Conservation (phyloP, 495 filamentous ascomycete genomes). For the Extremus antarcticus region DNA sequence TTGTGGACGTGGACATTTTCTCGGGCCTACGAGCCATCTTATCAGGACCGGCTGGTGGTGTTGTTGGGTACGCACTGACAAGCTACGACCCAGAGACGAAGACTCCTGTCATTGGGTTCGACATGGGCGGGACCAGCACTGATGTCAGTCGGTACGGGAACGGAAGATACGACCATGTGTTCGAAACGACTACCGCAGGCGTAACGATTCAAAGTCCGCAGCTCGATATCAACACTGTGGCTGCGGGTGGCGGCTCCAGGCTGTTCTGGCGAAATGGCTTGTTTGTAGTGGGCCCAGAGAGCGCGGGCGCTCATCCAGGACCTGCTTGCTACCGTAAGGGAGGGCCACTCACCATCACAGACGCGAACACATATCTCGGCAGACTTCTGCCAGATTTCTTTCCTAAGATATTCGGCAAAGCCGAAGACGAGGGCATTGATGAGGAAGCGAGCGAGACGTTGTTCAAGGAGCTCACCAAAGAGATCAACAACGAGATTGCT, state of each 20-base stretch:
- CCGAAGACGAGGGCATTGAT: constrained; percentile 81
- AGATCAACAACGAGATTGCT: constrained; percentile 57
- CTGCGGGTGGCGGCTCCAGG: constrained; percentile 83
- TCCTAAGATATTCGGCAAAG: constrained; percentile 90
- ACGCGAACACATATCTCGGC: constrained; percentile 85
- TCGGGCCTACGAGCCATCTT: constrained; percentile 67
- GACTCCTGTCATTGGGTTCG: constrained; percentile 89
- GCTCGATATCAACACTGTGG: constrained; percentile 95
- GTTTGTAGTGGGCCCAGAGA: constrained; percentile 94
- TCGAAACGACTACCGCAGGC: constrained; percentile 92
- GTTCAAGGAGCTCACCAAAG: constrained; percentile 65
- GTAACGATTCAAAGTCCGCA: constrained; percentile 93
- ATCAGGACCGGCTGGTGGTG: constrained; percentile 65
- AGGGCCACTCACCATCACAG: constrained; percentile 83
- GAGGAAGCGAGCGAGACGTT: constrained; percentile 61
- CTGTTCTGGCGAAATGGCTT: constrained; percentile 85
- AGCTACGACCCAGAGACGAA: constrained; percentile 79
- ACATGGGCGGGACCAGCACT: constrained; percentile 93
- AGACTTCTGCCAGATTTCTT: constrained; percentile 89
- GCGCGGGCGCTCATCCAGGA: constrained; percentile 83
- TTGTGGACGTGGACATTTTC: constrained; percentile 66
- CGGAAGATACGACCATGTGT: constrained; percentile 90
- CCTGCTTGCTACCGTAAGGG: constrained; percentile 94
- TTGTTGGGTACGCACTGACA: constrained; percentile 87
- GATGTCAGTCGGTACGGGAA: constrained; percentile 86